Conservation (phyloP, 2,329 filamentous ascomycete species). For the Alternaria sp. region DNA sequence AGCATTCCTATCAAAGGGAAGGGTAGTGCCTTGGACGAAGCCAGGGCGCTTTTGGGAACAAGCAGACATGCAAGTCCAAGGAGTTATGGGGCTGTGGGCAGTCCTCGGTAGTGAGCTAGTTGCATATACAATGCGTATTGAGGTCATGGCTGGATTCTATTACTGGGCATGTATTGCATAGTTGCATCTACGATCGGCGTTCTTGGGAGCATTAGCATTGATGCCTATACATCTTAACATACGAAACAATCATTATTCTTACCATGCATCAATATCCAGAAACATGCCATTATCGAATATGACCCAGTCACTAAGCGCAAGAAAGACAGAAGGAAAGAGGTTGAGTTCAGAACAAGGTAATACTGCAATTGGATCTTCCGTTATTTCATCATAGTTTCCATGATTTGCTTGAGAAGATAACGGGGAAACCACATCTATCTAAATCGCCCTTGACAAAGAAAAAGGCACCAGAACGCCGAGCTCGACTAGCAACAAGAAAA, state of each 20-base stretch:
- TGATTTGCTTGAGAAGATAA: background rate
- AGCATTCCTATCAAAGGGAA: slow-evolving; percentile 36
- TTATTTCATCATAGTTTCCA: background rate
- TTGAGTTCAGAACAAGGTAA: background rate
- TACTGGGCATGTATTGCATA: background rate
- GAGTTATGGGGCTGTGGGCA: slow-evolving; percentile 41
- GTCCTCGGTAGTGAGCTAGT: slow-evolving; percentile 15
- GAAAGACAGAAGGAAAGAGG: too few relatives aligned
- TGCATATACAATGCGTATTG: background rate
- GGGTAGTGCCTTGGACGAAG: slow-evolving; percentile 44
- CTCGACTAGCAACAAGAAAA: slow-evolving; percentile 14
- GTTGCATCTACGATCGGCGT: background rate
- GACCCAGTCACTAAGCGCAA: background rate
- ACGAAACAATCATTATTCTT: background rate
- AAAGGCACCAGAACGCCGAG: slow-evolving; percentile 12
- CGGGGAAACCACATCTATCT: background rate
- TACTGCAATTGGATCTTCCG: background rate
- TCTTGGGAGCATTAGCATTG: background rate
- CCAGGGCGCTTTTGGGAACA: slow-evolving; percentile 47
- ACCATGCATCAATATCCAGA: background rate
- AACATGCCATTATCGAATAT: background rate
- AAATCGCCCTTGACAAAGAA: background rate
- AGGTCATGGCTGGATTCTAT: background rate
- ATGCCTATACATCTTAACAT: background rate
- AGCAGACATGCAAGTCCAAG: slow-evolving; percentile 45